These are phyloP conservation scores for Plasmodium berghei DNA, from an alignment of 169 alveolate species.

Conservation along the genomic window DNA sequence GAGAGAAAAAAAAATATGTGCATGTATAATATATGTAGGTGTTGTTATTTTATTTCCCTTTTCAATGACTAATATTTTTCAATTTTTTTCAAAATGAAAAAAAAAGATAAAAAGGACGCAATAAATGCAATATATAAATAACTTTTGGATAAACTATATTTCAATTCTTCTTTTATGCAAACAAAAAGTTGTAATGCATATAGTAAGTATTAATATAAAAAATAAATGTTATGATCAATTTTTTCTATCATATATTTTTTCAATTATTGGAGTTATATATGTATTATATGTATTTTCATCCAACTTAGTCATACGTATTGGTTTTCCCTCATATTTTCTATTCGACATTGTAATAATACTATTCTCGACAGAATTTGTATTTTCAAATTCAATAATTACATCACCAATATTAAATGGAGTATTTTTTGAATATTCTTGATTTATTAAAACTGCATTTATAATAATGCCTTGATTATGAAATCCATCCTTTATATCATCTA, in stretches of 20 bases:
- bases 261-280: constrained; percentile 31
- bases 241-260: constrained; percentile 10
- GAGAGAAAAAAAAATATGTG: background rate
- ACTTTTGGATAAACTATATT: no score
- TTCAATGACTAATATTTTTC: no score
- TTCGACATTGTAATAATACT: constrained; percentile 82
- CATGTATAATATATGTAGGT: background rate
- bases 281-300: constrained; percentile 33
- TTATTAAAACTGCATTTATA: constrained; percentile 77
- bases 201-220: no score
- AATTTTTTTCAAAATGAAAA: no score
- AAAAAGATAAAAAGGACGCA: no score
- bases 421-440: constrained; percentile 78
- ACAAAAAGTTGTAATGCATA: no score
- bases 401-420: constrained; percentile 83
- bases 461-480: constrained; percentile 84
- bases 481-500: constrained; percentile 85
- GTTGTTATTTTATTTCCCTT: no score
- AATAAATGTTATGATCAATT: no score
- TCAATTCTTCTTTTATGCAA: no score
- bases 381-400: constrained; percentile 81
- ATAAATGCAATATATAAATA: no score
- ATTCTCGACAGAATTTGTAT: constrained; percentile 77
- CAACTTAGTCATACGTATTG: constrained; percentile 70
- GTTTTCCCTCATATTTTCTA: constrained; percentile 82